Evolutionary conservation across 2,329 filamentous ascomycete species (phyloP).

Genomic region (Aureobasidium sp.): DNA sequence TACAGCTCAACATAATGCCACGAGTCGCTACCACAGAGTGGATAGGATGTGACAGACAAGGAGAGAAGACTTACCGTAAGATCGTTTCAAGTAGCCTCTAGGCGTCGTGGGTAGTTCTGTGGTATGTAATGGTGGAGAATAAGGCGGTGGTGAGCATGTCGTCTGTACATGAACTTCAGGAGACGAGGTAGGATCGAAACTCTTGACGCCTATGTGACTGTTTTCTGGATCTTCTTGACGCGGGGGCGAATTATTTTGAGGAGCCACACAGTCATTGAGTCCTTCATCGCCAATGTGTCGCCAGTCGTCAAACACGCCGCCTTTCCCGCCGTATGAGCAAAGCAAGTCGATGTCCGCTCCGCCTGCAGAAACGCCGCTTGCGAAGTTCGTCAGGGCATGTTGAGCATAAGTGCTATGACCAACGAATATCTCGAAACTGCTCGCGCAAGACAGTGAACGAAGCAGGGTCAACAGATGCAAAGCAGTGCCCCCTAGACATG

Average conservation of each 20-base stretch:
- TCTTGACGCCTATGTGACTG: background rate
- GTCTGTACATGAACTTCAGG: background rate
- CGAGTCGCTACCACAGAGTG: background rate
- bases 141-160: background rate
- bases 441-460: background rate
- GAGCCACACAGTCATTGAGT: background rate
- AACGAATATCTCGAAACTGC: background rate
- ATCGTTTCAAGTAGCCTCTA: background rate
- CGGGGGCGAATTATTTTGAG: background rate
- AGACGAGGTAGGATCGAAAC: background rate
- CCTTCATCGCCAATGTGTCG: background rate
- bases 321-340: background rate
- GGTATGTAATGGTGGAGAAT: background rate
- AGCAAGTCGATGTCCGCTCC: background rate
- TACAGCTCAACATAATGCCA: background rate
- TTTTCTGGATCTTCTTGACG: background rate
- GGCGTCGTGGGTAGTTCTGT: background rate
- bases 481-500: background rate
- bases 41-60: background rate
- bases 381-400: background rate
- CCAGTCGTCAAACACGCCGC: background rate
- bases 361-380: background rate
- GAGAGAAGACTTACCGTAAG: background rate
- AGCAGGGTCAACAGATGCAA: background rate
- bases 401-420: background rate